These are phyloP conservation scores for Prunus mume DNA, from an alignment of 306 rosid genomes.

Conservation along the genomic window DNA sequence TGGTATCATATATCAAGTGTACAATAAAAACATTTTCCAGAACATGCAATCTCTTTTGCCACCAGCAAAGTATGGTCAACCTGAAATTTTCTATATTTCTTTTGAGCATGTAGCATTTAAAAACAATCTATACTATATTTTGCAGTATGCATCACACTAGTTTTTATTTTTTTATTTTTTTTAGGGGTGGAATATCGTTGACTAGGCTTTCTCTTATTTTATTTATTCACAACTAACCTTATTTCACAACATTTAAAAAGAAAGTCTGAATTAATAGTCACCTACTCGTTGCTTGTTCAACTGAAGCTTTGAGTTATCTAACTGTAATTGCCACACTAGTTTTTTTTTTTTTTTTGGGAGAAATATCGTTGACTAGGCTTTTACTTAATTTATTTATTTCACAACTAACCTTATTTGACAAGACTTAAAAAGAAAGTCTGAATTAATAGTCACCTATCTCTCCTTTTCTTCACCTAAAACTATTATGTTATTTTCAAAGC, in stretches of 20 bases:
- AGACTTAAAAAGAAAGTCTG: neutral
- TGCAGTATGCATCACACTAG: neutral
- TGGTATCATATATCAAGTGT: neutral
- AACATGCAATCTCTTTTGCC: too few species aligned
- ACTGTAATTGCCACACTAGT: too few species aligned
- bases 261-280: slow-evolving; percentile 3
- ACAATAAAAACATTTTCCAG: neutral
- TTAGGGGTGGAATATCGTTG: neutral
- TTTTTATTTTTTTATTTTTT: neutral
- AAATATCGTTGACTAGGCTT: neutral
- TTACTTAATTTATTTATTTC: neutral
- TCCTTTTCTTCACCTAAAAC: slow-evolving; percentile 49
- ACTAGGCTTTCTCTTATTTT: neutral
- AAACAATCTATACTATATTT: too few species aligned
- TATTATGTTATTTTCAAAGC: slow-evolving; percentile 25
- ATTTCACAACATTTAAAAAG: neutral
- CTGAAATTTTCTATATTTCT: too few species aligned
- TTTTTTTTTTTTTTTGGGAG: slow-evolving; percentile 8
- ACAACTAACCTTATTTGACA: neutral
- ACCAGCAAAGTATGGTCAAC: neutral
- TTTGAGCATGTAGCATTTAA: too few species aligned
- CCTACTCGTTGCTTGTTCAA: neutral
- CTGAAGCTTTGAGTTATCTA: too few species aligned
- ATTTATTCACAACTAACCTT: neutral
- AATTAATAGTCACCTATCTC: slow-evolving; percentile 29